Evolutionary conservation across 305 asterid genomes (phyloP), one percentile per base, ranked within the genome.

Genomic region (Fraxinus paxiana): DNA sequence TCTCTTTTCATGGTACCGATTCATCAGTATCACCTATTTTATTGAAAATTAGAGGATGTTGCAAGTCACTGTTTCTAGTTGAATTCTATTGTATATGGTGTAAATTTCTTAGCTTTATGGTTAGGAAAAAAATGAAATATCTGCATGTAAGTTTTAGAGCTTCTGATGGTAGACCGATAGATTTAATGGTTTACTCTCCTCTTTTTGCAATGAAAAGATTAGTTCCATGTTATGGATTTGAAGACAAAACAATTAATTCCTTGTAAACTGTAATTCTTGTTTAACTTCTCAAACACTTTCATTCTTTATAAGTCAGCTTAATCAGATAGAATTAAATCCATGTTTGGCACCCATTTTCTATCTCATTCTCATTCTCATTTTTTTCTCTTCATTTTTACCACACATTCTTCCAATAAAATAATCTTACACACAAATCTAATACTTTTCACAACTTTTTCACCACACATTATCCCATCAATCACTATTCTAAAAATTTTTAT

Each of bases 1-100:
- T 83, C 88, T 82, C 92, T 96, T 80, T 93, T 86, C 79, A 87
- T 94, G 98, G 99, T 96, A 94, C 61, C 78, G 17, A 24, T 10
- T 35, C 65, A 56, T 38, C 24, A 28, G 12, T 76, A 67, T 67
- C 37, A 13, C 12, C 73, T 35, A 31, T 13, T 7, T 77, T 18
- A 33, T 80, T 75, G 80, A 35, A 77, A 30, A 73, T 26, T 51
- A n/a, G 10, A 22, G 18, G 20, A 48, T 59, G 15, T 20, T 51
- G 43, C 33, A 20, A 76, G 51, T 70, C 67, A 75, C 30, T 37
- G 34, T 79, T 76, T 59, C 34, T 20, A 26, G 34, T 80, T 71
- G 65, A 37, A 38, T 41, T 56, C 33, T 63, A 22, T 63, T 24
- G 5, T 63, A 9, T 8, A 43, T 79, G 22, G 73, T 67, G 78